These are phyloP conservation scores for Leccinum solheimii DNA, from an alignment of 1,284 basidiomycete genomes.

Conservation along the genomic window DNA sequence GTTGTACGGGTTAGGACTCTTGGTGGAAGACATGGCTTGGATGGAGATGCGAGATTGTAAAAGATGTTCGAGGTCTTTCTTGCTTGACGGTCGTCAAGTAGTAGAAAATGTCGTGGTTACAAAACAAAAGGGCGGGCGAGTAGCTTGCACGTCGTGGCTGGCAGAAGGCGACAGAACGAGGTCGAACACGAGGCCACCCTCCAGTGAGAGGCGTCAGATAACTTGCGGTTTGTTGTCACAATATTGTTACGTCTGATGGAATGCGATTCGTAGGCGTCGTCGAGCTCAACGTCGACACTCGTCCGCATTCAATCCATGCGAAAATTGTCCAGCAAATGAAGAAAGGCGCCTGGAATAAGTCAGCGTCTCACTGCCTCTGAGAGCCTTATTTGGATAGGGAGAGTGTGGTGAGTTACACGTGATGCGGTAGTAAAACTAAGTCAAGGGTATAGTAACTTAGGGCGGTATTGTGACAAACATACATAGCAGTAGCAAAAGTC, in stretches of 20 bases:
- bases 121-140: not conserved
- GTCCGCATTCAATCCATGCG: not conserved
- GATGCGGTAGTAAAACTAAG: not conserved
- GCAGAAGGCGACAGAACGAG: conserved; percentile 17
- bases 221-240: not conserved
- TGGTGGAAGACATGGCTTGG: conserved; percentile 33
- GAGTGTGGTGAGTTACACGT: conserved; percentile 7
- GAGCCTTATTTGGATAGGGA: conserved; percentile 5
- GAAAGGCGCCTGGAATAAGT: not conserved
- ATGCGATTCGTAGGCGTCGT: not conserved
- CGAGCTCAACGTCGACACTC: not conserved
- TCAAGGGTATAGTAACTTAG: conserved; percentile 13
- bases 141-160: conserved; percentile 3
- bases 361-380: not conserved
- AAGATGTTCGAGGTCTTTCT: not conserved
- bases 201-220: not conserved
- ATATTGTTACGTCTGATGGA: conserved; percentile 2
- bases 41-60: conserved; percentile 6
- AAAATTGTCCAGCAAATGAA: not conserved
- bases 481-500: conserved; percentile 2
- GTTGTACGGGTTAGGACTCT: conserved; percentile 33
- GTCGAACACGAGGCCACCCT: conserved; percentile 23
- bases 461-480: conserved; percentile 5
- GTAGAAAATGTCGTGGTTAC: conserved; percentile 4
- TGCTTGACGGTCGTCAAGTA: not conserved